Base-by-base conservation (phyloP, 2,329 filamentous ascomycete species). In the Epichloe brachyelytri region DNA sequence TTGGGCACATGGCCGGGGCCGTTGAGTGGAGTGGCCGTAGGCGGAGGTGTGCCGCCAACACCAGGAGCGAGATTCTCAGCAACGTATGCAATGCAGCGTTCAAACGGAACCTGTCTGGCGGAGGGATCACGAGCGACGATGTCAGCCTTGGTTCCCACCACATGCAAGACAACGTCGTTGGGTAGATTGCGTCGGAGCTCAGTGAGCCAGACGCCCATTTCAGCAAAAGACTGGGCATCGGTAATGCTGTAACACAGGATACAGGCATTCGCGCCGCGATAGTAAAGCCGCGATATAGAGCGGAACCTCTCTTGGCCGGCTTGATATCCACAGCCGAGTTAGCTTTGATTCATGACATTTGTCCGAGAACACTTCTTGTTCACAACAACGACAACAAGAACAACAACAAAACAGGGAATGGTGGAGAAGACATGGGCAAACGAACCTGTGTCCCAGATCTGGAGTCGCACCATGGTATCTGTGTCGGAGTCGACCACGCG, bases 161-260 rank as follows among this genome's bases (percentile, higher is more conserved):
- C 85, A 65, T 96, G 90, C 5, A 96, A 77, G 46, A 96, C 84
- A 49, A 94, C 83, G 58, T 90, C 86, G 53, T 82, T 70, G 3
- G 81, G 80, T 20, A 91, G 77, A 63, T 93, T 90, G 56, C 81
- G 79, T 59, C 88, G 84, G 51, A 95, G 78, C 70, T 96, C 90
- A 54, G 78, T 80, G 55, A 96, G 77, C 90, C 90, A 96, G 51
- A 85, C 78, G 62, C 88, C 88, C 88, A 96, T 95, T 68, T 96
- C 88, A 59, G 81, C 78, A 66, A 95, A 96, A 54, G 86, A 93
- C 59, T 81, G 72, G 54, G 85, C 83, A 66, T 90, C 85, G 54
- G 89, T 95, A 65, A 96, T 94, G 71, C 87, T 87, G 73, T 96
- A 96, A 76, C 90, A 95, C 45, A 96, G 79, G 54, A 96, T 88